These are phyloP conservation scores for Candida nanaspora DNA, from an alignment of 805 yeast species.

Conservation along the genomic window DNA sequence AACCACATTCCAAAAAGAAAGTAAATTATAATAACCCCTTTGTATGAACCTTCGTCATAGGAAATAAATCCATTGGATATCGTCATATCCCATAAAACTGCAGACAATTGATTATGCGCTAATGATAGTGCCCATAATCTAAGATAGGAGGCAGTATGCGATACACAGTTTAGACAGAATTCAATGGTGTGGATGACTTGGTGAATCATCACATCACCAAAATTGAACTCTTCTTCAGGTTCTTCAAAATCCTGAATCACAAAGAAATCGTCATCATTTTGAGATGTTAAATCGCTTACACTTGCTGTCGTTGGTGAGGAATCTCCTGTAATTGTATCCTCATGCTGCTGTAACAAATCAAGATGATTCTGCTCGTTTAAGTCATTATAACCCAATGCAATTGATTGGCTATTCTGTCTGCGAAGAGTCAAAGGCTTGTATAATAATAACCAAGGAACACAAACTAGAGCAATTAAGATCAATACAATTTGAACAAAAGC, in stretches of 20 bases:
- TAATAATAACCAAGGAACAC: conserved; percentile 70
- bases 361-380: conserved; percentile 25
- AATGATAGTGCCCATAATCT: conserved; percentile 74
- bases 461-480: conserved; percentile 50
- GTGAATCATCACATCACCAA: conserved; percentile 70
- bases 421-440: conserved; percentile 49
- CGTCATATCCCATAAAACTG: conserved; percentile 74
- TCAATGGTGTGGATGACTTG: conserved; percentile 79
- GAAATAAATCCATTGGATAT: conserved; percentile 48
- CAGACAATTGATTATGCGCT: conserved; percentile 73
- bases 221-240: conserved; percentile 35
- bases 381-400: conserved; percentile 44
- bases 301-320: neutral
- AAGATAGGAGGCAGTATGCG: conserved; percentile 73
- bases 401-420: conserved; percentile 40
- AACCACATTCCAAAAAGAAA: conserved; percentile 71
- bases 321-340: conserved; percentile 9
- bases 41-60: conserved; percentile 39
- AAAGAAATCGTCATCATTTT: conserved; percentile 19
- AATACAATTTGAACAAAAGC: conserved; percentile 51
- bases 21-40: conserved; percentile 52
- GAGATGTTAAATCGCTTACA: neutral
- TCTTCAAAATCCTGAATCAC: conserved; percentile 21
- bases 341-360: conserved; percentile 3
- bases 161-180: conserved; percentile 71